Base-by-base conservation (phyloP, 2,329 filamentous ascomycete species). In the Didymella pomorum region DNA sequence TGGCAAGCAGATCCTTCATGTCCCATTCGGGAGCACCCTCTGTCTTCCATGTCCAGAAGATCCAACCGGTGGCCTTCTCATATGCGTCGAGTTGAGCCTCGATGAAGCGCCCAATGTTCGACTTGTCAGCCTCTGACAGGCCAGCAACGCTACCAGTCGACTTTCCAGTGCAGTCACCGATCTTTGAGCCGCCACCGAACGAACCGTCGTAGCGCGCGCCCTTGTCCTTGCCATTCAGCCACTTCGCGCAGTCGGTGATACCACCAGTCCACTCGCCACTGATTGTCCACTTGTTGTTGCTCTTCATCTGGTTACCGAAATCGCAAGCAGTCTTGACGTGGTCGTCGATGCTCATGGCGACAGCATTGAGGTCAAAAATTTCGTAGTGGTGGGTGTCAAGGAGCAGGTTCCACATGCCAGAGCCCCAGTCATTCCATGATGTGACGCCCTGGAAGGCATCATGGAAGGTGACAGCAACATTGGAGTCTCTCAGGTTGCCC, bases 31-130 rank as follows among this genome's bases (percentile, higher is more conserved):
- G 80, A 31, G 80, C 79, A 23, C 74, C 74, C 66, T 83, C 80
- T 1, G 79, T 82, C 75, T 81, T 81, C 80, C 80, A 82, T 4
- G 77, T 80, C 81, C 81, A 82, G 70, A 81, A 82, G 64, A 82
- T 79, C 80, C 80, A 83, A 1, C 80, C 80, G 2, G 63, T 72
- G 4, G 78, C 79, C 73, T 79, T 80, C 71, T 83, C 81, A 53
- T 75, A 82, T 0, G 77, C 80, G 35, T 79, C 76, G 3, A 83
- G 76, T 64, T 82, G 80, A 9, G 80, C 80, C 62, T 79, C 76
- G 64, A 82, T 81, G 65, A 79, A 82, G 28, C 71, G 70, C 20
- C 75, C 70, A 52, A 82, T 76, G 69, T 81, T 79, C 52, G 68
- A 65, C 68, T 79, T 78, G 68, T 82, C 79, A 18, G 70, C 78